Evolutionary conservation across 306 rosid species (phyloP), one percentile per base, ranked within the genome.

Genomic region (Citrullus colocynthis): DNA sequence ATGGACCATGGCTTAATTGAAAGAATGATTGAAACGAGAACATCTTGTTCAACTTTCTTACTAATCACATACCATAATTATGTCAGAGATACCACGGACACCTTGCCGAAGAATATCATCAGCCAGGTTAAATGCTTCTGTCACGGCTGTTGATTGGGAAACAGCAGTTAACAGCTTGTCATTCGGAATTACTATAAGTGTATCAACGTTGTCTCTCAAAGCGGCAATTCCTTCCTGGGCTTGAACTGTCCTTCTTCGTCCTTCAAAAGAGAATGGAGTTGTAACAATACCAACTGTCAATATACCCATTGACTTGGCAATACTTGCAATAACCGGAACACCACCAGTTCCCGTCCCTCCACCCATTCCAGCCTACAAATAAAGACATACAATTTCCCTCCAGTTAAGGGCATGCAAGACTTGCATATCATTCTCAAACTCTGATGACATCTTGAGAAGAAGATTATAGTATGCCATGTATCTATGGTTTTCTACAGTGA

Each of bases 301-400:
- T 85, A 95, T 92, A 66, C 99, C 99, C 97, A 95, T 87, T 44
- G 99, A 87, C 90, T 95, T 95, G 76, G 99, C 97, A 79, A 88
- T 83, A 72, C 97, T 96, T 45, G 99, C 99, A 83, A 92, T 93
- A 76, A 95, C 83, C 66, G 99, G 99, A 81, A 97, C 99, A 74
- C 92, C 99, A 49, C 99, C 99, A 61, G 99, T 95, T 78, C 99
- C 99, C 44, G 99, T 95, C 81, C 99, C 99, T 84, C 99, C 99
- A 65, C 99, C 99, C 99, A 95, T 95, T 87, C 99, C 99, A 78
- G 99, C 91, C 99, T 95, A 83, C 81, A 82, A 51, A 79, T 64
- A 72, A 55, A 61, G 78, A 82, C 56, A 71, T 79, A 74, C 21
- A 72, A 48, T 44, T 66, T 73, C 48, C 80, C 83, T 76, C 83